phyloP scores from a whole-genome alignment of 768 basidiomycete species.

The Phylloporus arenicola region DNA sequence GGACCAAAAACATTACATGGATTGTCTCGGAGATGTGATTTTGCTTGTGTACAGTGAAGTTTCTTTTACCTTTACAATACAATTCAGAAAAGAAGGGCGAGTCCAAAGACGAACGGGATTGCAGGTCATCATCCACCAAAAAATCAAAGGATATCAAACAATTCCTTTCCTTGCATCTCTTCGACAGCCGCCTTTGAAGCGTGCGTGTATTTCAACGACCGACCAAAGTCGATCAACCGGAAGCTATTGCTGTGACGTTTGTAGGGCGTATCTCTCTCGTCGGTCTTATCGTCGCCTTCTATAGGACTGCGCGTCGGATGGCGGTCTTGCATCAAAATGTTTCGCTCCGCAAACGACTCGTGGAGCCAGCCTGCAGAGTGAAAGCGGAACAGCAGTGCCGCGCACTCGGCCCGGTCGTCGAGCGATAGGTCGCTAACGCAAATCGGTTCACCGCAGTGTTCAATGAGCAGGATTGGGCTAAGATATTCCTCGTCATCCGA shows the following conservation, averaged over 20 bases:
- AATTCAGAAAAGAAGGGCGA: too few relatives aligned
- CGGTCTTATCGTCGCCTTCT: background rate
- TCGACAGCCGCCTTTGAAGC: background rate
- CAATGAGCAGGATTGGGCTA: conserved; percentile 13
- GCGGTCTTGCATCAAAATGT: conserved; percentile 40
- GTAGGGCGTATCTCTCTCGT: background rate
- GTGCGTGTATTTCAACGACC: conserved; percentile 13
- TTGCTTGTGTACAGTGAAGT: too few relatives aligned
- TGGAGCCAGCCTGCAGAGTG: conserved; percentile 36
- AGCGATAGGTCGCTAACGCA: conserved; percentile 15
- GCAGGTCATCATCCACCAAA: too few relatives aligned
- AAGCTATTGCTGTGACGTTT: conserved; percentile 23
- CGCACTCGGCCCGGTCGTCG: conserved; percentile 38
- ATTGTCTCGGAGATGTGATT: too few relatives aligned
- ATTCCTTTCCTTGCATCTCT: background rate
- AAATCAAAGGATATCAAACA: conserved; percentile 4
- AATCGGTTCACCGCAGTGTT: conserved; percentile 38
- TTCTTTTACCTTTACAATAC: too few relatives aligned
- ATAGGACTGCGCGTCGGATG: conserved; percentile 30
- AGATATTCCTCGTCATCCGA: background rate
- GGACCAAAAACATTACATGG: too few relatives aligned
- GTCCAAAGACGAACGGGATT: too few relatives aligned
- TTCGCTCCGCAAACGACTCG: conserved; percentile 38
- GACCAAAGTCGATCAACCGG: conserved; percentile 49
- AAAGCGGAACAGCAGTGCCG: conserved; percentile 35